Base-by-base conservation (phyloP, 2,329 filamentous ascomycete genomes). In the Fusarium mundagurra region DNA sequence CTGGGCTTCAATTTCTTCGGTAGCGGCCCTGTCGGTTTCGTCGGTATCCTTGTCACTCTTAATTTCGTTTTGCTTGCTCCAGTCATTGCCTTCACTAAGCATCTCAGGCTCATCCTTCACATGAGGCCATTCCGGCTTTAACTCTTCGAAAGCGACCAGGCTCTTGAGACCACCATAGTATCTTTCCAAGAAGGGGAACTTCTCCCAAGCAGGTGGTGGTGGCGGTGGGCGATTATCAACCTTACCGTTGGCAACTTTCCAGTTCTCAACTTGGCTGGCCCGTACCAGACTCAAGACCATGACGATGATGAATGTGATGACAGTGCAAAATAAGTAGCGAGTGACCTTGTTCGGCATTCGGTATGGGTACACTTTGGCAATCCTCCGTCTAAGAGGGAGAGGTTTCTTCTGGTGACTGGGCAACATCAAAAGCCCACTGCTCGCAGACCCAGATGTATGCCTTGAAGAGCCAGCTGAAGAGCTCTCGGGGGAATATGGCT, bases 111-210 rank as follows among this genome's bases (percentile, higher is more conserved):
- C 91, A 58, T 92, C 90, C 55, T 88, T 87, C 4, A 88, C 83
- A 13, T 88, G 87, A 3, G 96, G 96, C 80, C 97, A 98, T 79
- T 98, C 94, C 0, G 95, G 92, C 16, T 88, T 85, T 74, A 95
- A 96, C 54, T 93, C 86, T 20, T 87, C 82, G 33, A 91, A 84
- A 0, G 90, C 83, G 0, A 93, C 89, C 70, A 99, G 80, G 1
- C 89, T 92, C 73, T 92, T 88, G 67, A 99, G 88, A 2, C 96
- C 96, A 20, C 95, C 96, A 81, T 98, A 96, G 81, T 98, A 99
- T 72, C 95, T 89, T 69, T 92, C 92, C 70, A 99, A 83, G 78
- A 98, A 97, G 0, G 91, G 90, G 80, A 97, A 98, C 16, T 88
- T 89, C 81, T 97, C 94, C 95, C 95, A 98, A 10, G 89, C 83